Evolutionary conservation across 495 filamentous ascomycete genomes (phyloP).

Genomic region (Hyaloscypha variabilis): DNA sequence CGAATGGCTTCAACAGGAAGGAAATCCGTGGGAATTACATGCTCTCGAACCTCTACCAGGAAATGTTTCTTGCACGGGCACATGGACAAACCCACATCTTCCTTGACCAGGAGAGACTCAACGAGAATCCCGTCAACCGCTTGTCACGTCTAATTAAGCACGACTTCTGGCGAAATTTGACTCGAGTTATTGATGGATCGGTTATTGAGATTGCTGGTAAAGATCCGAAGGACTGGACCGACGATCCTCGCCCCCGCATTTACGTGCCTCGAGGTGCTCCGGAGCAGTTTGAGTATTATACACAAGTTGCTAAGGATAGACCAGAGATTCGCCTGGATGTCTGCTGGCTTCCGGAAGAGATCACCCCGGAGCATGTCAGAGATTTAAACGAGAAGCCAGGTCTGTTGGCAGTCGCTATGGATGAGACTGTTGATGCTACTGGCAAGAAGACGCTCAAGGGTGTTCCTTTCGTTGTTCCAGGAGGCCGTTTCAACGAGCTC

Average conservation of each 20-base stretch:
- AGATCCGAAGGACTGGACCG: conserved; percentile 92
- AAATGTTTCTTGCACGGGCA: conserved; percentile 85
- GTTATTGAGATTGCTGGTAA: conserved; percentile 83
- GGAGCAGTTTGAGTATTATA: conserved; percentile 89
- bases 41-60: conserved; percentile 92
- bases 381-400: conserved; percentile 84
- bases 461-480: conserved; percentile 92
- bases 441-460: conserved; percentile 73
- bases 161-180: conserved; percentile 88
- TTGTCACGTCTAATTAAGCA: conserved; percentile 82
- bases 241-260: conserved; percentile 84
- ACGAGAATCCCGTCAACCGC: conserved; percentile 89
- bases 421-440: conserved; percentile 62
- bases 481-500: conserved; percentile 94
- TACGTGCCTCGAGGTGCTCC: conserved; percentile 86
- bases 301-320: conserved; percentile 66
- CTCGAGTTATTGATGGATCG: conserved; percentile 82
- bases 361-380: conserved; percentile 72
- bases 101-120: conserved; percentile 83
- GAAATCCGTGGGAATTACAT: conserved; percentile 94
- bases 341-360: conserved; percentile 67
- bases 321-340: conserved; percentile 89
- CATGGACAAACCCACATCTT: conserved; percentile 82
- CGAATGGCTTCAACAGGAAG: conserved; percentile 80
- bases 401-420: conserved; percentile 87